phyloP scores from a whole-genome alignment of 106 monocot genomes.

The Platanthera guangdongensis region DNA sequence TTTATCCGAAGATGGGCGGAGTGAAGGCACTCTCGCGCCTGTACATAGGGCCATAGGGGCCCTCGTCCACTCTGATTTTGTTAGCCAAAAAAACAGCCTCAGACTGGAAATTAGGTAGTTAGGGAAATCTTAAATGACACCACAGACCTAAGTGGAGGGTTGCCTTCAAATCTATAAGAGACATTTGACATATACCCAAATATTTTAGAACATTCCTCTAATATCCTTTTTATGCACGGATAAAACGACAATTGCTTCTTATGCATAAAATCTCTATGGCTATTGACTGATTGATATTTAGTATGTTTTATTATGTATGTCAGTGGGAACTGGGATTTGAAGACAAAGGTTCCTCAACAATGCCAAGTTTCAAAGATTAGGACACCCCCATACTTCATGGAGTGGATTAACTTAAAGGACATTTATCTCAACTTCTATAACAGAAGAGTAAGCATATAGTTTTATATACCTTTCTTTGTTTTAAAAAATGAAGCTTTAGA shows the following conservation, averaged over 20 bases:
- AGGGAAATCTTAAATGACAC: too few species aligned
- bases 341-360: slow-evolving; percentile 91
- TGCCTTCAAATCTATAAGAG: too few species aligned
- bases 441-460: slow-evolving; percentile 44
- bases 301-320: neutral
- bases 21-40: too few species aligned
- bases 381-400: slow-evolving; percentile 74
- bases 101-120: too few species aligned
- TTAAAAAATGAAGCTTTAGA: neutral
- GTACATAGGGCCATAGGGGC: too few species aligned
- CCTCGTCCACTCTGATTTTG: too few species aligned
- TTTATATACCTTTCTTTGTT: neutral
- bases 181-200: too few species aligned
- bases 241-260: neutral
- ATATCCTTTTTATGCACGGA: neutral
- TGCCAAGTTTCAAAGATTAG: slow-evolving; percentile 65
- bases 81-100: too few species aligned
- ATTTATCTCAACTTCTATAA: slow-evolving; percentile 88
- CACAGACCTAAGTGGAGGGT: too few species aligned
- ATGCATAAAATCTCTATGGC: neutral
- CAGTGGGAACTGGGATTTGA: slow-evolving; percentile 98
- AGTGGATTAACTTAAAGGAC: slow-evolving; percentile 98
- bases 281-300: neutral
- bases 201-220: neutral
- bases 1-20: too few species aligned